Base-by-base conservation (phyloP, 345 rosid species). In the Citrus reticulata region DNA sequence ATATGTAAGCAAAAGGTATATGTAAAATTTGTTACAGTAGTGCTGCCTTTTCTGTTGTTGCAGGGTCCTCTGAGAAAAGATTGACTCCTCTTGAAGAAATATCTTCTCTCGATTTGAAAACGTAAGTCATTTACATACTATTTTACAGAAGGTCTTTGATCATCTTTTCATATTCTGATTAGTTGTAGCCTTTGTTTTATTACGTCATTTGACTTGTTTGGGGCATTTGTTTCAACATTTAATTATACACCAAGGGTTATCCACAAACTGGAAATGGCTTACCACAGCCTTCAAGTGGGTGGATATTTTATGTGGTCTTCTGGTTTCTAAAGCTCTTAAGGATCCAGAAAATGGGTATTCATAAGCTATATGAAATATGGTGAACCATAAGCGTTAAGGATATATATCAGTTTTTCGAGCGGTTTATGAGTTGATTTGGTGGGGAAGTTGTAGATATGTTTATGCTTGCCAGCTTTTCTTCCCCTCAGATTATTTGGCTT, bases 21-120 rank as follows among this genome's bases (percentile, higher is more conserved):
- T 35, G 32, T 65, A 32, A 29, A 37, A 58, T 64, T 74, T 58
- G 73, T 63, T 77, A 16, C 37, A 46, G 30, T 49, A 58, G 57
- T 42, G 65, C 27, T 25, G 22, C 72, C 24, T 68, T 80, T 20
- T 66, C 20, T 64, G 70, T 62, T 73, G 59, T 81, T 85, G 87
- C 92, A 91, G 98, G 86, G 78, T 83, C 93, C 29, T 85, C 87
- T 0, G 95, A 90, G 83, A 87, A 82, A 81, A 86, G 74, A 70
- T 80, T 86, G 83, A 88, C 90, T 83, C 87, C 94, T 42, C 70
- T 89, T 46, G 97, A 93, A 72, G 92, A 87, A 35, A 85, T 88
- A 29, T 73, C 93, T 30, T 88, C 97, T 77, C 84, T 87, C 63
- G 93, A 93, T 84, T 83, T 89, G 65, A 89, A 92, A 88, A 84